These are phyloP conservation scores for Liriodendron chinense DNA, from an alignment of 164 flowering plant genomes.

Conservation along the genomic window DNA sequence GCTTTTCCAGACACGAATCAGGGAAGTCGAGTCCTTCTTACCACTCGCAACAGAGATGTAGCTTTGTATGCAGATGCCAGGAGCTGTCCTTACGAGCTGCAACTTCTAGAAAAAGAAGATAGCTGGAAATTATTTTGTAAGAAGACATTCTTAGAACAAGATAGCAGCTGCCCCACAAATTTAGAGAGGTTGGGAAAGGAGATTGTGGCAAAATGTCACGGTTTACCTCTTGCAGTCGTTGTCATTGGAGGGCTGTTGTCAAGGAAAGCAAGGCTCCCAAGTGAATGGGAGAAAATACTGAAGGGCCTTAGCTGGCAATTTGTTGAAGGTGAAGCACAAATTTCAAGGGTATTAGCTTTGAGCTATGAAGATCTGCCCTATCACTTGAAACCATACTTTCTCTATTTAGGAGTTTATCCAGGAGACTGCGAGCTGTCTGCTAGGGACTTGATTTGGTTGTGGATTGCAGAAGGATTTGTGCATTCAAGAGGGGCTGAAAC, in stretches of 20 bases:
- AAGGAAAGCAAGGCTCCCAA: neutral
- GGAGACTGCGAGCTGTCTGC: neutral
- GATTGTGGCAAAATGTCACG: conserved; percentile 2
- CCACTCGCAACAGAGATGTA: conserved; percentile 3
- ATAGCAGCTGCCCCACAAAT: neutral
- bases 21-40: neutral
- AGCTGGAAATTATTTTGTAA: conserved; percentile 1
- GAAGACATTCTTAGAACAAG: neutral
- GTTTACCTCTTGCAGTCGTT: conserved; percentile 3
- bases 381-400: neutral
- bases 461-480: conserved; percentile 3
- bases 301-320: neutral
- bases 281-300: neutral
- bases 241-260: conserved; percentile 5
- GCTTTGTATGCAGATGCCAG: neutral
- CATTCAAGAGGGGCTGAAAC: too few relatives aligned
- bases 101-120: neutral
- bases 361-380: conserved; percentile 1
- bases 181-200: neutral
- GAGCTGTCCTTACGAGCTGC: neutral
- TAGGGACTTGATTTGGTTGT: neutral
- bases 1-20: neutral
- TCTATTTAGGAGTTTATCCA: neutral
- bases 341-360: neutral
- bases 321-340: neutral